These are phyloP conservation scores for Diaporthe citriasiana DNA, from an alignment of 2,329 filamentous ascomycete species.

Conservation along the genomic window DNA sequence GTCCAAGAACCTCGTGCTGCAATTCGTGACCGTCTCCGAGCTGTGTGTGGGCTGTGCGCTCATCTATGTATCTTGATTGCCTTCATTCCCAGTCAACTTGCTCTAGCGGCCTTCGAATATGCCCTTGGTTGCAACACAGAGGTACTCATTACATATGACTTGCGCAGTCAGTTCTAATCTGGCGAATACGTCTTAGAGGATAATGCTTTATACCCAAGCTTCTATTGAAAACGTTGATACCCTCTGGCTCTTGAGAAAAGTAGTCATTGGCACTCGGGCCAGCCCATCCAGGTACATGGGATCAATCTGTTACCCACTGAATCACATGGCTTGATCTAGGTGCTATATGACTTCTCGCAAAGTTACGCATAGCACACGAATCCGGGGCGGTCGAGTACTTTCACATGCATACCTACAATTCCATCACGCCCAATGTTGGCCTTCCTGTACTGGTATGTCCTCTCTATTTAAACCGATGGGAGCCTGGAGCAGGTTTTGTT, in stretches of 20 bases:
- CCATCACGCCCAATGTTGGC: neutral
- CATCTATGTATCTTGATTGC: neutral
- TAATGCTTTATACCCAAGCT: too few species aligned
- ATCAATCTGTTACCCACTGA: neutral
- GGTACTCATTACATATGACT: neutral
- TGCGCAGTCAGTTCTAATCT: too few species aligned
- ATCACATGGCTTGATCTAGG: neutral
- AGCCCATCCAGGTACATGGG: neutral
- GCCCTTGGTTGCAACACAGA: neutral
- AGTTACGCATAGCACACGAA: neutral
- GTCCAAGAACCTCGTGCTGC: neutral
- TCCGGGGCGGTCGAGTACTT: too few species aligned
- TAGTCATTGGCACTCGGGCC: neutral
- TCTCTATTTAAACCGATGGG: conserved; percentile 9
- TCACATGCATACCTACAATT: neutral
- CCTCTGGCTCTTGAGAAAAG: neutral
- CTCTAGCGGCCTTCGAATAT: neutral
- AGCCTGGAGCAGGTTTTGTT: neutral
- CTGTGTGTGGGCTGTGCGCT: neutral
- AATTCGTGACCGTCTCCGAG: neutral
- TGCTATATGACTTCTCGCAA: neutral
- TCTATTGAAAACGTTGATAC: neutral
- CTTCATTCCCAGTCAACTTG: neutral
- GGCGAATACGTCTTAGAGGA: too few species aligned
- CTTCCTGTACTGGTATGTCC: neutral